Base-by-base conservation (phyloP, 2,329 filamentous ascomycete species). In the Claviceps cyperi region DNA sequence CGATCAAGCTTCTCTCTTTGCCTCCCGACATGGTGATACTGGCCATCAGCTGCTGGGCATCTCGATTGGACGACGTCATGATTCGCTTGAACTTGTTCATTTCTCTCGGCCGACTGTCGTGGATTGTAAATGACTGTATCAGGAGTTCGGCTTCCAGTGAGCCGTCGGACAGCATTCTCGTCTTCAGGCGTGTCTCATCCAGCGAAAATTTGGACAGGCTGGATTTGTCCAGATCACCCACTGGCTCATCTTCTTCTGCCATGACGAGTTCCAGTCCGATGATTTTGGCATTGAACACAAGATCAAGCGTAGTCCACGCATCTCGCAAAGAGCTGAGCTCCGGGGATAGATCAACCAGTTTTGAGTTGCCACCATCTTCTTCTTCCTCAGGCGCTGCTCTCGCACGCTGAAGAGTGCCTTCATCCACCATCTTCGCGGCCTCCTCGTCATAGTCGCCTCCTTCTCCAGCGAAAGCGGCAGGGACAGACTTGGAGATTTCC, bases 1-100 rank as follows among this genome's bases (percentile, higher is more conserved):
- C 88, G 59, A 97, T 94, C 50, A 97, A 67, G 62, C 82, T 86
- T 52, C 81, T 80, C 40, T 95, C 84, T 36, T 81, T 72, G 3
- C 89, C 89, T 15, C 89, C 86, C 0, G 90, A 89, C 66, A 98
- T 94, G 0, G 90, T 94, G 4, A 98, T 72, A 62, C 86, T 96
- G 17, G 92, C 92, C 92, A 98, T 98, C 61, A 98, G 90, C 59
- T 99, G 94, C 64, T 97, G 90, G 44, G 92, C 89, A 50, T 90
- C 84, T 58, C 89, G 91, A 66, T 96, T 97, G 60, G 90, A 89
- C 50, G 94, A 83, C 1, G 90, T 90, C 92, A 98, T 97, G 68
- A 98, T 96, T 64, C 91, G 94, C 47, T 89, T 81, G 74, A 94
- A 99, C 62, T 94, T 96, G 71, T 96, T 98, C 5, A 84, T 86